Evolutionary conservation across 2,329 filamentous ascomycete species (phyloP).

Genomic region (Cercospora sp.): DNA sequence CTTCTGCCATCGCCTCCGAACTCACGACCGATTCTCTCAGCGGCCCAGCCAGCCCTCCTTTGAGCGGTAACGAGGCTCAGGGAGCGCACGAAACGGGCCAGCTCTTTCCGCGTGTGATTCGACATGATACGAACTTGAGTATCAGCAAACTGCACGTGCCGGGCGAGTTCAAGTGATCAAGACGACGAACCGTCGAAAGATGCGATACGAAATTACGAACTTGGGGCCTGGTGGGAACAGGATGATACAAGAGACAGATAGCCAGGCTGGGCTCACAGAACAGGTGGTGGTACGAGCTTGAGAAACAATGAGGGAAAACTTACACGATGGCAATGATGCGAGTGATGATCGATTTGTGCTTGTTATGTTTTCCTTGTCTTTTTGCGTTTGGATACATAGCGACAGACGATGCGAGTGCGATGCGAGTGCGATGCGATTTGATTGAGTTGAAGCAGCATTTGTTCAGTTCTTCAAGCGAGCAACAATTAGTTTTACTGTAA

Average conservation of each 20-base stretch:
- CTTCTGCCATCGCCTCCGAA: slow-evolving; percentile 11
- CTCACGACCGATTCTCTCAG: neutral
- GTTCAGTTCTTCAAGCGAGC: neutral
- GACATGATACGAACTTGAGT: slow-evolving; percentile 50
- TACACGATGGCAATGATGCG: neutral
- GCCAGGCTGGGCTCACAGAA: no score
- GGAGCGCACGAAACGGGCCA: slow-evolving; percentile 42
- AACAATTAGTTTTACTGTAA: neutral
- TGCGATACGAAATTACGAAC: no score
- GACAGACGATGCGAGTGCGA: neutral
- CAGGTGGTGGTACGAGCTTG: no score
- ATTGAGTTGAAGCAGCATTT: neutral
- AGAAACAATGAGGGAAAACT: neutral
- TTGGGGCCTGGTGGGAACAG: no score
- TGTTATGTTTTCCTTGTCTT: neutral
- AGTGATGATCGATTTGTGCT: neutral
- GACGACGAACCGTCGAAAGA: no score
- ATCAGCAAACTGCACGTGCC: slow-evolving; percentile 69
- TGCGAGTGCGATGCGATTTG: neutral
- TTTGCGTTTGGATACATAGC: neutral
- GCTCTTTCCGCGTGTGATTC: slow-evolving; percentile 51
- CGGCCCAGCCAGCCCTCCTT: neutral
- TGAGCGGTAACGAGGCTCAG: slow-evolving; percentile 38
- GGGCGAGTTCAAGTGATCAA: slow-evolving; percentile 53
- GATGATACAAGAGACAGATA: no score